phyloP scores from a whole-genome alignment of 192 early-diverging fungal genomes.

The Phycomyces nitens region DNA sequence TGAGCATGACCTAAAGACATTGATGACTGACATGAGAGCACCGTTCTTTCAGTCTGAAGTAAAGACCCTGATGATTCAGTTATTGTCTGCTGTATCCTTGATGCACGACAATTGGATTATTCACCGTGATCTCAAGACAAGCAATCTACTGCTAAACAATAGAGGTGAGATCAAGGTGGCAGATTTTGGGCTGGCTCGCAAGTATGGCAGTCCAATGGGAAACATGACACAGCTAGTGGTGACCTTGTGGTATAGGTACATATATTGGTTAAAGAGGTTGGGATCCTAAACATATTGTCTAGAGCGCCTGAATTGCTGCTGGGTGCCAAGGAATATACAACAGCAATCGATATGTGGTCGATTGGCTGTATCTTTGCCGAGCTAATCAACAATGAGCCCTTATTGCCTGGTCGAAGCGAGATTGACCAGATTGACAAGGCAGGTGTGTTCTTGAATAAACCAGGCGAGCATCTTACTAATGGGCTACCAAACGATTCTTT shows the following conservation, averaged over 20 bases:
- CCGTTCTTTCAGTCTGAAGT: constrained; percentile 86
- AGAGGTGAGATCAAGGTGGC: constrained; percentile 63
- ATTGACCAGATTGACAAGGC: constrained; percentile 75
- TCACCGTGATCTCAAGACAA: constrained; percentile 67
- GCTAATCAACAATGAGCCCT: constrained; percentile 77
- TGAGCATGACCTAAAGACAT: constrained; percentile 88
- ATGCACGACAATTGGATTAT: constrained; percentile 70
- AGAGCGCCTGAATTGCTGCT: constrained; percentile 64
- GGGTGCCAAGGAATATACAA: constrained; percentile 57
- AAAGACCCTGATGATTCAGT: constrained; percentile 72
- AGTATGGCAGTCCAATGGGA: constrained; percentile 60
- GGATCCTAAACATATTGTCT: constrained; percentile 9
- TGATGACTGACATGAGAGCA: constrained; percentile 80
- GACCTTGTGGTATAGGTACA: constrained; percentile 68
- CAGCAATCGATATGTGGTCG: constrained; percentile 83
- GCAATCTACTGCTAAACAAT: constrained; percentile 59
- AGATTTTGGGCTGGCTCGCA: constrained; percentile 67
- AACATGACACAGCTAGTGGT: constrained; percentile 65
- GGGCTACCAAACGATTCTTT: too few relatives aligned
- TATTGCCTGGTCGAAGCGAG: constrained; percentile 77
- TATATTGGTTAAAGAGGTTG: too few relatives aligned
- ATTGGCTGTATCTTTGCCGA: constrained; percentile 98
- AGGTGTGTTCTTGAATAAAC: neutral
- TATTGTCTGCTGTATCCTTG: constrained; percentile 55
- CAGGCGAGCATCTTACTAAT: too few relatives aligned